Evolutionary conservation across 257 asterid genomes (phyloP), one percentile per base, ranked within the genome.

Genomic region (Mentha longifolia): DNA sequence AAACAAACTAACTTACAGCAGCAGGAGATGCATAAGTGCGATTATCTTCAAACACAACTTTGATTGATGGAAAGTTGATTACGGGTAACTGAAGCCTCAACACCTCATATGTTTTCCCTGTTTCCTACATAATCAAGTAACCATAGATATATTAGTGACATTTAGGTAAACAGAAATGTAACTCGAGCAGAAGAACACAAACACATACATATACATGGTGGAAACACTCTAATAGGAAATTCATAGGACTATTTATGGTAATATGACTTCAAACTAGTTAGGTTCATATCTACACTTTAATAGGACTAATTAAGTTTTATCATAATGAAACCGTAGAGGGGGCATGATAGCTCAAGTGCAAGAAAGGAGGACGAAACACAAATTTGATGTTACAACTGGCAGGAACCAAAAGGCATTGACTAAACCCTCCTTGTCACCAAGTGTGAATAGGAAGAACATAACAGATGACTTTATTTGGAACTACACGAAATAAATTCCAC

Each of bases 1-100:
- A 7, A 73, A 46, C 16, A 41, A 60, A 71, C 70, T 39, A 66
- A 83, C 97, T 86, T 86, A 95, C 99, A 68, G 97, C 97, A 70
- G 84, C 79, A 60, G 88, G 81, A 61, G 98, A 89, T 58, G 92
- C 96, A 87, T 85, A 95, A 57, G 99, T 95, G 65, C 98, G 96
- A 80, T 86, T 91, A 83, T 95, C 99, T 83, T 92, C 98, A 64
- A 85, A 92, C 69, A 86, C 79, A 72, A 95, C 91, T 79, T 80
- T 83, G 70, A 84, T 77, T 22, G 86, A 88, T 74, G 85, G 77
- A 67, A 85, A 76, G 83, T 86, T 83, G 79, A 95, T 88, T 71
- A 83, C 83, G 46, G 99, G 99, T 81, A 95, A 74, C 84, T 87
- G 93, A 85, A 95, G 99, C 83, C 86, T 92, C 77, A 78, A 60